Evolutionary conservation across 129 eudicot genomes (phyloP).

Genomic region (Pulicaria dysenterica): DNA sequence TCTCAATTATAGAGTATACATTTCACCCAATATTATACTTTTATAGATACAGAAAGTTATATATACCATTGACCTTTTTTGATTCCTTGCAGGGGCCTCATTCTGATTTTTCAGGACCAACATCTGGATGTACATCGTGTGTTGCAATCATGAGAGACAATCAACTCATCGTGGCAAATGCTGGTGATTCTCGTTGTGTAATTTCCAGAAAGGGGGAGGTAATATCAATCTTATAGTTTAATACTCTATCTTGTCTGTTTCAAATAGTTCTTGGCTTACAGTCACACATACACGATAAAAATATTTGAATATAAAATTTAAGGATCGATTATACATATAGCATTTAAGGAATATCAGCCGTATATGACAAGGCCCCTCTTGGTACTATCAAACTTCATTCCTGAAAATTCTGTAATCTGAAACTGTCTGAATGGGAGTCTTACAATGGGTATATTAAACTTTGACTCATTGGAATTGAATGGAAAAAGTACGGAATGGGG

Average conservation of each 20-base stretch:
- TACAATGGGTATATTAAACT: too few species aligned
- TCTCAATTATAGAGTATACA: neutral
- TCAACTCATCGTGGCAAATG: conserved; percentile 88
- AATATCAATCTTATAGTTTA: conserved; percentile 17
- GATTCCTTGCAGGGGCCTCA: conserved; percentile 79
- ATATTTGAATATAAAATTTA: neutral
- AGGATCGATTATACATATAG: too few species aligned
- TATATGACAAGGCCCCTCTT: too few species aligned
- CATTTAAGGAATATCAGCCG: too few species aligned
- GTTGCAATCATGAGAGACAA: conserved; percentile 77
- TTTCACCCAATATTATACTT: neutral
- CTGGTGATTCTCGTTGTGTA: conserved; percentile 96
- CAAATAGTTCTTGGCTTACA: conserved; percentile 14
- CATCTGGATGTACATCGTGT: conserved; percentile 96
- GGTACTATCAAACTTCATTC: too few species aligned
- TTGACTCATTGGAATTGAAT: too few species aligned
- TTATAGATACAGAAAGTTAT: neutral
- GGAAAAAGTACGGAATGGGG: too few species aligned
- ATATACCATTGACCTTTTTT: conserved; percentile 1
- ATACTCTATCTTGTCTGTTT: conserved; percentile 3
- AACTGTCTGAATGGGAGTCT: too few species aligned
- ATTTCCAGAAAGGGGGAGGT: conserved; percentile 98
- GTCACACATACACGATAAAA: neutral
- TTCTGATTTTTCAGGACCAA: conserved; percentile 96
- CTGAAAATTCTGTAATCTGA: too few species aligned